A percentile compares a stretch with the other conserved stretches of the same genome.
Conservation (phyloP, 441 rosid species). For the Syzygium syzygioides region DNA sequence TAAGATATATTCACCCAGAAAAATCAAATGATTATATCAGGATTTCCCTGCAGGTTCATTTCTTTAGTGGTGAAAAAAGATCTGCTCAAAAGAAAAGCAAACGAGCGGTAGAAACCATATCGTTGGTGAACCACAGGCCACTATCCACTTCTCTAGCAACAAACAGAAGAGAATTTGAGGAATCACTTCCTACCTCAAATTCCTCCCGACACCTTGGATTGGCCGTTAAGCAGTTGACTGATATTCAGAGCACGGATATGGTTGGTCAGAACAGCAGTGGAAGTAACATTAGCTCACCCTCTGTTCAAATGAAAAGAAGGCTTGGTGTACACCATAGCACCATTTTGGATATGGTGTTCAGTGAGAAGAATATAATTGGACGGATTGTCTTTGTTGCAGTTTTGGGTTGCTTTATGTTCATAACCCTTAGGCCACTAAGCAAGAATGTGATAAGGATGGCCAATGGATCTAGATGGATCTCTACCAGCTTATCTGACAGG, state of each 20-base stretch:
- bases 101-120: constrained; percentile 21
- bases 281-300: constrained; percentile 35
- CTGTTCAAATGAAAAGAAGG: constrained; percentile 56
- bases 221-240: constrained; percentile 72
- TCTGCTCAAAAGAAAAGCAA: constrained; percentile 36
- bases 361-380: constrained; percentile 31
- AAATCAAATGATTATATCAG: background rate
- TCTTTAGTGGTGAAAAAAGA: constrained; percentile 57
- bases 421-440: constrained; percentile 39
- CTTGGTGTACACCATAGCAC: constrained; percentile 37
- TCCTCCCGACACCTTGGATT: constrained; percentile 52
- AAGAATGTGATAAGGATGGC: constrained; percentile 27
- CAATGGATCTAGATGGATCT: constrained; percentile 27
- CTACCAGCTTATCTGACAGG: constrained; percentile 20
- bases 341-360: constrained; percentile 49
- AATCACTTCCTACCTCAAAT: constrained; percentile 31
- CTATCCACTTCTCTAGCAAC: constrained; percentile 37
- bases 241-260: constrained; percentile 42
- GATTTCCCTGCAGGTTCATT: constrained; percentile 45
- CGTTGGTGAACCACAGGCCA: constrained; percentile 44
- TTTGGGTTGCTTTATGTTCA: constrained; percentile 49
- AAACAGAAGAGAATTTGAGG: constrained; percentile 33
- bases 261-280: constrained; percentile 35
- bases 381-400: constrained; percentile 40
- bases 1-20: background rate